Base-by-base conservation (phyloP, 2,329 filamentous ascomycete genomes). In the Aspergillus spinulosporus region DNA sequence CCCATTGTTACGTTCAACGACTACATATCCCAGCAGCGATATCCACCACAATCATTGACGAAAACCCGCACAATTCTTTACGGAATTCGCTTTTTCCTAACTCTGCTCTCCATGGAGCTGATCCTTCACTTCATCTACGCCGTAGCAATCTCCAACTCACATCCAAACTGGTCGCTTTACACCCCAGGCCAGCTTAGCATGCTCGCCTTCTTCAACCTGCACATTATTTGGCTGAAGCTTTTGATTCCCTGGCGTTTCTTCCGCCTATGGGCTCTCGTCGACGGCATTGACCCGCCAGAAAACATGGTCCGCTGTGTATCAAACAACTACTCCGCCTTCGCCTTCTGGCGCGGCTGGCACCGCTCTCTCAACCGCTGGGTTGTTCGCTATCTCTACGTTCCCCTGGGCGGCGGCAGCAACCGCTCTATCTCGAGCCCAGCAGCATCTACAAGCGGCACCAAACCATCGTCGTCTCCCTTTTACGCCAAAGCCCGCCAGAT, bases 1-100 rank as follows among this genome's bases (percentile, higher is more conserved):
- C 94, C 94, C 1, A 96, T 99, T 67, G 72, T 99, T 59, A 97
- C 92, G 9, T 99, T 97, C 79, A 99, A 99, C 75, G 95, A 99
- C 78, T 99, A 94, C 78, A 87, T 97, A 60, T 89, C 90, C 0
- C 94, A 99, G 72, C 81, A 82, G 59, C 88, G 90, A 63, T 88
- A 93, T 74, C 83, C 82, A 9, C 76, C 90, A 0, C 82, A 87
- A 8, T 92, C 84, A 56, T 87, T 94, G 66, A 89, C 87, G 62
- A 74, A 73, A 3, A 74, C 77, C 2, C 89, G 92, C 52, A 97
- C 88, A 1, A 71, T 88, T 31, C 85, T 90, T 44, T 99, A 99
- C 69, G 92, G 81, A 21, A 74, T 96, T 46, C 91, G 94, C 26
- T 95, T 97, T 71, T 71, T 88, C 15, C 74, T 97, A 49, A 86